Evolutionary conservation across 305 asterid genomes (phyloP).

Genomic region (Solanum hybrid): DNA sequence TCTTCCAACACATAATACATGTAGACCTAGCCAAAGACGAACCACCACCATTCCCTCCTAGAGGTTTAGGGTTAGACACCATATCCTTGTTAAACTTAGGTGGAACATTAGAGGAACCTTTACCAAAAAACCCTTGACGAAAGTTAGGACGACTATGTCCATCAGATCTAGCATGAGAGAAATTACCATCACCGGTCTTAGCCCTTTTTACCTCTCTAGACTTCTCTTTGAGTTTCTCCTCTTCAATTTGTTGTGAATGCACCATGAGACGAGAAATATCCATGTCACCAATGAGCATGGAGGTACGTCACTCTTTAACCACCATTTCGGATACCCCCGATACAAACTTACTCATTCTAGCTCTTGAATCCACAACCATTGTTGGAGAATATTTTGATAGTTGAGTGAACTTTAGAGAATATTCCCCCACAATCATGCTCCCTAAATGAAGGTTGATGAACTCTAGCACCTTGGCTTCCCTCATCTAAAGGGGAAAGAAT

Average conservation of each 20-base stretch:
- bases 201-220: background rate
- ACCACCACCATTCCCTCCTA: background rate
- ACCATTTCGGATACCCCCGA: background rate
- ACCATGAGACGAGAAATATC: background rate
- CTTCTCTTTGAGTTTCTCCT: background rate
- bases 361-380: background rate
- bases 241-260: background rate
- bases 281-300: background rate
- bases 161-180: background rate
- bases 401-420: background rate
- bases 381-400: background rate
- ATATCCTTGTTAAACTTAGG: background rate
- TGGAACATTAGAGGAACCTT: background rate
- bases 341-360: background rate
- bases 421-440: background rate
- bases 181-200: background rate
- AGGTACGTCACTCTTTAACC: background rate
- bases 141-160: background rate
- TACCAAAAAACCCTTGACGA: background rate
- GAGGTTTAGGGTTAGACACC: background rate
- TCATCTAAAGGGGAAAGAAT: background rate
- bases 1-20: background rate
- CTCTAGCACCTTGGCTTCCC: background rate
- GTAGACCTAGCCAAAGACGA: too few species aligned
- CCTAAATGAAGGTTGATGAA: background rate